These are phyloP conservation scores for Wickerhamiella parazyma DNA, from an alignment of 805 yeast species.

Conservation along the genomic window DNA sequence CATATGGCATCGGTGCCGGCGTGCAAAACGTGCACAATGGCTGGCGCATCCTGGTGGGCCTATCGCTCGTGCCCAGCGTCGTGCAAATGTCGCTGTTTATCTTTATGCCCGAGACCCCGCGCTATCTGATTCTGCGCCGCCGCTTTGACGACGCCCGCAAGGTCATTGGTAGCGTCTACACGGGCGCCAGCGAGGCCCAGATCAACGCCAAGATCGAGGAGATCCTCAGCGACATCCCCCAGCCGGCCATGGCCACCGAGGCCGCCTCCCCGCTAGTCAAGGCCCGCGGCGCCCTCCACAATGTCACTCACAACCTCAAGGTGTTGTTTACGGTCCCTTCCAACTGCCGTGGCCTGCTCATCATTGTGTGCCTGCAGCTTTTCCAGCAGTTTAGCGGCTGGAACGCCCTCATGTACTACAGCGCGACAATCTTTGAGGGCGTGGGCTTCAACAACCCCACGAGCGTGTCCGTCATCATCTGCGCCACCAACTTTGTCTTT, in stretches of 20 bases:
- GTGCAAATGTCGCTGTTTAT: constrained; percentile 61
- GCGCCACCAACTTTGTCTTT: constrained; percentile 87
- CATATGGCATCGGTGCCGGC: constrained; percentile 78
- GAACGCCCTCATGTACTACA: constrained; percentile 91
- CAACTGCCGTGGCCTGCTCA: constrained; percentile 74
- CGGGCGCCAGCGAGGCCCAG: constrained; percentile 46
- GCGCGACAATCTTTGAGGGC: constrained; percentile 80
- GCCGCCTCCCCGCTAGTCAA: constrained; percentile 14
- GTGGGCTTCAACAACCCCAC: constrained; percentile 82
- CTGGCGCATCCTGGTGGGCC: constrained; percentile 86
- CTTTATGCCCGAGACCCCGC: constrained; percentile 92
- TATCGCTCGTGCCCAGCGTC: constrained; percentile 77
- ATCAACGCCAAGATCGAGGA: constrained; percentile 59
- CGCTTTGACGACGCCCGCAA: constrained; percentile 47
- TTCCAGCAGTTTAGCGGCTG: constrained; percentile 95
- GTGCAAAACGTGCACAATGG: constrained; percentile 39
- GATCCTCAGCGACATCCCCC: constrained; percentile 19
- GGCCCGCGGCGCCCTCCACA: constrained; percentile 16
- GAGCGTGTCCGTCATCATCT: constrained; percentile 87
- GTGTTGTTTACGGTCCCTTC: constrained; percentile 31
- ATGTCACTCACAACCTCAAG: constrained; percentile 22
- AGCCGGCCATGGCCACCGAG: constrained; percentile 17
- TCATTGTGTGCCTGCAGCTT: constrained; percentile 90
- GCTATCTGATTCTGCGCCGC: constrained; percentile 68
- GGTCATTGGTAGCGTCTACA: constrained; percentile 53